Base-by-base conservation (phyloP, 805 yeast species). In the Ogataea methylovora region DNA sequence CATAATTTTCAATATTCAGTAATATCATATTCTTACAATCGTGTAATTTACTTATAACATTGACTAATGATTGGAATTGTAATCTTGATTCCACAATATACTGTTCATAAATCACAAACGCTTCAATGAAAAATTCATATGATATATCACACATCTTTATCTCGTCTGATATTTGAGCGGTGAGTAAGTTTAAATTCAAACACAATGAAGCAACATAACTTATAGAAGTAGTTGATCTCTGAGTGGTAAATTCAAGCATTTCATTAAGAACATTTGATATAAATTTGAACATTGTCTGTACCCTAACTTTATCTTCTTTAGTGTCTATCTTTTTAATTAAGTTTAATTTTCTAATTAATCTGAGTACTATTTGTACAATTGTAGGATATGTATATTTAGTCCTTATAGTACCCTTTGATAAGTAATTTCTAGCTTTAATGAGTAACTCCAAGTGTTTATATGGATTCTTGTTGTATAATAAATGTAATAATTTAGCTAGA, bases 61-160 rank as follows among this genome's bases (percentile, higher is more conserved):
- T 45, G 29, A 70, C 38, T 9, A 73, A 52, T n/a, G 69, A 54
- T 44, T 72, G 76, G 44, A 61, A 73, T 32, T 76, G 75, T 8
- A 62, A 42, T 35, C 65, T 58, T 0, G 74, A 69, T 24, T 72
- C 77, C 21, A 67, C 56, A 30, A 74, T 51, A 32, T 60, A 60
- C 39, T 75, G 79, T 55, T 90, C 97, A 53, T 85, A 88, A 0
- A 86, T 71, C 1, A 88, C 71, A 52, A 88, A 84, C 4, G 94
- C 81, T 54, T 87, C 94, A 24, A 84, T 88, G 56, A 81, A 85
- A 49, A 86, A 78, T 59, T 92, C 98, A 58, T 84, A 84, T 12
- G 90, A 67, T 21, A 86, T 76, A 39, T 82, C 86, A 38, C 78
- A 80, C 25, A 78, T 63, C 13, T 69, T 63, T 19, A 81, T 63